These are phyloP conservation scores for Acidomyces sp. DNA, from an alignment of 495 filamentous ascomycete species.

Conservation along the genomic window DNA sequence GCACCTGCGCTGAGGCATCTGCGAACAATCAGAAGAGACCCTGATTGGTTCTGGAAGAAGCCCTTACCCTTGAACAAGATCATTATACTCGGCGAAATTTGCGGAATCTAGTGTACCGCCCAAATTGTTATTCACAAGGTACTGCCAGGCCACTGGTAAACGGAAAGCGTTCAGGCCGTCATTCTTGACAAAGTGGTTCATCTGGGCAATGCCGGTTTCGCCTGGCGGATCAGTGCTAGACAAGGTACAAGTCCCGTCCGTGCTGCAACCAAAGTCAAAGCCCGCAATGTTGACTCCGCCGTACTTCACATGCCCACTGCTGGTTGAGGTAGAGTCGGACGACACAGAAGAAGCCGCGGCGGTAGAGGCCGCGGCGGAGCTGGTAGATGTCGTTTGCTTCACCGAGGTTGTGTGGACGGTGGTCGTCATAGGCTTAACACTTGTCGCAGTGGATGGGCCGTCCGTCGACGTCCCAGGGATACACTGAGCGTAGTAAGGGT, in stretches of 20 bases:
- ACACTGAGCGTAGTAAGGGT: constrained; percentile 20
- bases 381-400: not conserved
- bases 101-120: constrained; percentile 36
- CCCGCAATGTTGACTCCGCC: constrained; percentile 34
- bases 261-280: constrained; percentile 41
- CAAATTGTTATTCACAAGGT: constrained; percentile 37
- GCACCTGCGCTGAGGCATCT: constrained; percentile 44
- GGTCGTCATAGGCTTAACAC: not conserved
- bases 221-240: constrained; percentile 21
- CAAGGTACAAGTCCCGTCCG: constrained; percentile 32
- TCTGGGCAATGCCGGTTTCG: constrained; percentile 33
- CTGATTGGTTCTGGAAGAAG: too few species aligned
- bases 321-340: constrained; percentile 1
- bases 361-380: not conserved
- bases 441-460: not conserved
- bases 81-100: constrained; percentile 43
- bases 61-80: constrained; percentile 42
- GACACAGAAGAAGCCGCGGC: not conserved
- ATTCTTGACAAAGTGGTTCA: constrained; percentile 42
- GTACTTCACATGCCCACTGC: constrained; percentile 19
- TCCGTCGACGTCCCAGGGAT: constrained; percentile 7
- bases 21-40: too few species aligned
- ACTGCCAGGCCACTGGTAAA: constrained; percentile 45
- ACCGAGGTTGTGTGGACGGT: not conserved
- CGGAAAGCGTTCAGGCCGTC: constrained; percentile 44